Percentiles rank a stretch among this genome's conserved stretches.
phyloP scores from a whole-genome alignment of 2,329 filamentous ascomycete genomes.

The Rhinocladiella similis region DNA sequence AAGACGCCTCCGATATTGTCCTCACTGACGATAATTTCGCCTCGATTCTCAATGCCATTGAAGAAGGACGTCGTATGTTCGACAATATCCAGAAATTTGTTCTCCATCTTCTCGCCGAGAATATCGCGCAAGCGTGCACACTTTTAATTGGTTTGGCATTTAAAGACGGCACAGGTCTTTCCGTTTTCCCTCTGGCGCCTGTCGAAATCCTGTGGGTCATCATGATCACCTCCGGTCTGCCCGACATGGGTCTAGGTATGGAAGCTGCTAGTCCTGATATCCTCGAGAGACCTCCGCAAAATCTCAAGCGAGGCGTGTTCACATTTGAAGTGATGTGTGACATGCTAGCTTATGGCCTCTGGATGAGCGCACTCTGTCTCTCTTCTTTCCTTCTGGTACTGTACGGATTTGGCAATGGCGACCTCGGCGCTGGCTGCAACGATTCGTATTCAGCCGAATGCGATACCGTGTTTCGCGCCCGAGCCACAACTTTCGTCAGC shows the following conservation, averaged over 20 bases:
- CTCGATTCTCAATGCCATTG: slow-evolving; percentile 79
- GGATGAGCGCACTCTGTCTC: slow-evolving; percentile 72
- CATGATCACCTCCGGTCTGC: slow-evolving; percentile 85
- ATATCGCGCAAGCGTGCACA: slow-evolving; percentile 80
- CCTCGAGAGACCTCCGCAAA: slow-evolving; percentile 70
- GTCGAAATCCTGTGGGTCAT: slow-evolving; percentile 93
- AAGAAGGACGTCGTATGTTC: slow-evolving; percentile 81
- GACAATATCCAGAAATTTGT: slow-evolving; percentile 91
- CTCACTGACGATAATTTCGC: slow-evolving; percentile 84
- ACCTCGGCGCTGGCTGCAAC: slow-evolving; percentile 64
- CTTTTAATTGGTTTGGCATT: slow-evolving; percentile 80
- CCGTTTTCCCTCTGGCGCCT: slow-evolving; percentile 82
- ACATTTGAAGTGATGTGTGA: slow-evolving; percentile 71
- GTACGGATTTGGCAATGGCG: slow-evolving; percentile 60
- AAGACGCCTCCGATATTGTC: slow-evolving; percentile 65
- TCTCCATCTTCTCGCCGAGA: slow-evolving; percentile 74
- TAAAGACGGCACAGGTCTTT: slow-evolving; percentile 68
- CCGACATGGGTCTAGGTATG: slow-evolving; percentile 83
- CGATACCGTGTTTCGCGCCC: slow-evolving; percentile 68
- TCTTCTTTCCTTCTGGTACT: slow-evolving; percentile 64
- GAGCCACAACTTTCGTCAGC: slow-evolving; percentile 71
- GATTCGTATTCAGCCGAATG: slow-evolving; percentile 55
- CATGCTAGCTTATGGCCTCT: slow-evolving; percentile 75
- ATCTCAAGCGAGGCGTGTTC: slow-evolving; percentile 67
- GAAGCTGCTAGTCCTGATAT: slow-evolving; percentile 74